Conservation (phyloP, 345 rosid species). For the Luvunga scandens region DNA sequence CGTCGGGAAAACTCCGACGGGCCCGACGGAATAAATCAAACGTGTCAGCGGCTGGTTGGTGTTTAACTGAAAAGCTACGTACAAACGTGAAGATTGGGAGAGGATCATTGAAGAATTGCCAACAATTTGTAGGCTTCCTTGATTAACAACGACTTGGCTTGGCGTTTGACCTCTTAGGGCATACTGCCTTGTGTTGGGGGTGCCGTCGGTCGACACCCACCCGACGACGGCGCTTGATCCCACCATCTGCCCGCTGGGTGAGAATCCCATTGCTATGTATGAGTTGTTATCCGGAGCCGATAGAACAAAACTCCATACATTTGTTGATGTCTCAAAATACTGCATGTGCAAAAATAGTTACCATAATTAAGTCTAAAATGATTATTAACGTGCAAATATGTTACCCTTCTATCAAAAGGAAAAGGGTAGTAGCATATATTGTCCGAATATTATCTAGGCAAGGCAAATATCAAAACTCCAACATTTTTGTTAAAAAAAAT, state of each 20-base stretch:
- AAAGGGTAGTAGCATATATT: no score
- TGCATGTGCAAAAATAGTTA: constrained; percentile 13
- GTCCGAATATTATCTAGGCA: no score
- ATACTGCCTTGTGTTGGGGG: constrained; percentile 41
- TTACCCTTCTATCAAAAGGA: no score
- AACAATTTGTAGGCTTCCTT: constrained; percentile 47
- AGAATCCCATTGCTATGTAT: constrained; percentile 73
- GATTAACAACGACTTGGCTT: constrained; percentile 42
- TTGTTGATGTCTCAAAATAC: constrained; percentile 38
- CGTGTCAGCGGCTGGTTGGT: constrained; percentile 36
- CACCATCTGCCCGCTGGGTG: constrained; percentile 53
- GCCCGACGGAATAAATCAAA: constrained; percentile 65
- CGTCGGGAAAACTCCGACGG: constrained; percentile 39
- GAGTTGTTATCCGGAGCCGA: constrained; percentile 50
- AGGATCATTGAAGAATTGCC: constrained; percentile 34
- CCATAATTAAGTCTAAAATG: no score
- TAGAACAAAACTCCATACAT: constrained; percentile 75
- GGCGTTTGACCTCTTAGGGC: constrained; percentile 42
- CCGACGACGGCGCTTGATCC: constrained; percentile 84
- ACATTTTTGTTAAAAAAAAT: no score
- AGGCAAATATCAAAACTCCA: no score
- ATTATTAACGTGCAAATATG: no score
- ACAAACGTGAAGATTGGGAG: constrained; percentile 48
- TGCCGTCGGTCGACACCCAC: constrained; percentile 48
- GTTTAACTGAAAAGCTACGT: constrained; percentile 64